Conservation (phyloP, 345 rosid species). For the Linum lewisii region DNA sequence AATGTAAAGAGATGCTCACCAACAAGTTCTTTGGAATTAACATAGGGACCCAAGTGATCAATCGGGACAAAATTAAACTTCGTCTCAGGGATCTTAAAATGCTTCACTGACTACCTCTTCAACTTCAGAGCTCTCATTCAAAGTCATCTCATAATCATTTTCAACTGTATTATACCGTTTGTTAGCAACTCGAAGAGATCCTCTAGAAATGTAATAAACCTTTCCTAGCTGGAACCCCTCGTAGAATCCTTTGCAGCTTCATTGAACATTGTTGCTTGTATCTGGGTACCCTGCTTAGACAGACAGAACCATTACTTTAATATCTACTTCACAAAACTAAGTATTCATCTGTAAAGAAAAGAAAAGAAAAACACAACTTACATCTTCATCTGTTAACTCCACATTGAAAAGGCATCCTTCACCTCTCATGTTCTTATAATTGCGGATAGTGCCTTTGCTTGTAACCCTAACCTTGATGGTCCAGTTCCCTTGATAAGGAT, state of each 20-base stretch:
- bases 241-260: slow-evolving; percentile 75
- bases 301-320: background rate
- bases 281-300: slow-evolving; percentile 70
- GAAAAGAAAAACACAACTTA: slow-evolving; percentile 21
- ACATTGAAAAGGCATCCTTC: slow-evolving; percentile 96
- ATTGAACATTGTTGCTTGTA: slow-evolving; percentile 94
- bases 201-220: slow-evolving; percentile 77
- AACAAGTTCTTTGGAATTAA: slow-evolving; percentile 61
- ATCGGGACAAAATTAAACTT: slow-evolving; percentile 71
- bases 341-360: background rate
- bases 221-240: slow-evolving; percentile 72
- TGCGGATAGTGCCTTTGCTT: slow-evolving; percentile 75
- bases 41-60: slow-evolving; percentile 65
- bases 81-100: slow-evolving; percentile 56
- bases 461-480: slow-evolving; percentile 87
- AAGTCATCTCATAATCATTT: slow-evolving; percentile 91
- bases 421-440: slow-evolving; percentile 73
- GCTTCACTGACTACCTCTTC: slow-evolving; percentile 70
- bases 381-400: slow-evolving; percentile 93
- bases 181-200: slow-evolving; percentile 72
- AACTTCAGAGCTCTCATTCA: slow-evolving; percentile 77
- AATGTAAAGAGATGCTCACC: slow-evolving; percentile 37
- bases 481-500: slow-evolving; percentile 95
- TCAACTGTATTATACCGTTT: slow-evolving; percentile 79
- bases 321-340: background rate